Percentiles rank a stretch among this genome's conserved stretches.
Conservation (phyloP, 805 yeast species). For the Candida patagonica region DNA sequence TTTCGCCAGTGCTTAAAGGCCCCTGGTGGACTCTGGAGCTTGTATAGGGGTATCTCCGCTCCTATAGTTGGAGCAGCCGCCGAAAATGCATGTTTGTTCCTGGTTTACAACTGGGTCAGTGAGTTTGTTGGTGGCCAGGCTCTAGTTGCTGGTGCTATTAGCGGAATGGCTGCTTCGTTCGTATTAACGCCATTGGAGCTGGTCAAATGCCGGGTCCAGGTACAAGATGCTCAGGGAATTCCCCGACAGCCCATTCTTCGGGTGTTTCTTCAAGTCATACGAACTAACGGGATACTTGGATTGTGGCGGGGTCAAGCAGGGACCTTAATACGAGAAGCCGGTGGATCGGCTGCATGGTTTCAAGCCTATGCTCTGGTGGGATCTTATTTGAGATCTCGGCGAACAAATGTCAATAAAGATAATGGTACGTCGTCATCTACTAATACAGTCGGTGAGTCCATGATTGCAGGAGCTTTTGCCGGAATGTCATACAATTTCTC, state of each 20-base stretch:
- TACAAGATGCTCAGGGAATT: constrained; percentile 32
- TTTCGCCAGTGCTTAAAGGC: constrained; percentile 47
- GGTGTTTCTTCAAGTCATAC: constrained; percentile 36
- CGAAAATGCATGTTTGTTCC: constrained; percentile 75
- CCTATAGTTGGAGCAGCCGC: constrained; percentile 87
- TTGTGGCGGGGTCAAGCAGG: constrained; percentile 84
- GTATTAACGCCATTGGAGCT: constrained; percentile 88
- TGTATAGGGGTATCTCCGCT: constrained; percentile 68
- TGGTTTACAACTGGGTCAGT: constrained; percentile 24
- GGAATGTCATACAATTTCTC: constrained; percentile 76
- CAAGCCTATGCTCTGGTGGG: constrained; percentile 65
- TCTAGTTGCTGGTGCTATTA: constrained; percentile 63
- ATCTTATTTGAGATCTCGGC: constrained; percentile 2
- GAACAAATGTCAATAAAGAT: background rate
- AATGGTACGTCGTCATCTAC: constrained; percentile 11
- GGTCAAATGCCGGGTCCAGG: constrained; percentile 82
- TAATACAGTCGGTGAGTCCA: constrained; percentile 39
- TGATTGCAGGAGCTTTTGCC: constrained; percentile 77
- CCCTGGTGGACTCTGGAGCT: constrained; percentile 66
- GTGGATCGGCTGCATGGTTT: constrained; percentile 93
- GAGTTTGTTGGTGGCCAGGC: constrained; percentile 26
- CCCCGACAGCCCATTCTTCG: constrained; percentile 16
- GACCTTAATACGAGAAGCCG: constrained; percentile 71
- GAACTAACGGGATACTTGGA: constrained; percentile 53
- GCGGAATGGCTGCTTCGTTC: constrained; percentile 77